These are phyloP conservation scores for Fusarium longipes DNA, from an alignment of 2,329 filamentous ascomycete genomes.

Conservation along the genomic window DNA sequence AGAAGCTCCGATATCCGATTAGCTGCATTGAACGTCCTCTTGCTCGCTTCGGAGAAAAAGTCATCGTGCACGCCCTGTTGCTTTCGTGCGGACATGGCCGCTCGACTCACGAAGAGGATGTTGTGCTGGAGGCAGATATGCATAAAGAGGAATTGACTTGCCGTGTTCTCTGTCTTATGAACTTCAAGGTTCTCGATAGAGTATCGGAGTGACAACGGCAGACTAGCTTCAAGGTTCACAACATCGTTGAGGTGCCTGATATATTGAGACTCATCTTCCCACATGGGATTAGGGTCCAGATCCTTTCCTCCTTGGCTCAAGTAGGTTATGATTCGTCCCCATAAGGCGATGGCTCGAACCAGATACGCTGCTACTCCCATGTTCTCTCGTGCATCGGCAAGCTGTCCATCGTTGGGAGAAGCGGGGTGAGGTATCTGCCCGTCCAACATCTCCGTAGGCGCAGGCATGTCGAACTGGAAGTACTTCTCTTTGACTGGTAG, in stretches of 20 bases:
- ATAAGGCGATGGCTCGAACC: slow-evolving; percentile 84
- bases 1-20: slow-evolving; percentile 88
- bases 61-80: slow-evolving; percentile 78
- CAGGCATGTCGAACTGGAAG: slow-evolving; percentile 91
- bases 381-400: slow-evolving; percentile 77
- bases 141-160: slow-evolving; percentile 91
- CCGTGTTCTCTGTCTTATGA: slow-evolving; percentile 85
- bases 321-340: slow-evolving; percentile 91
- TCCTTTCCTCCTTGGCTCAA: slow-evolving; percentile 91
- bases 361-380: slow-evolving; percentile 96
- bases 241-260: slow-evolving; percentile 75
- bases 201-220: slow-evolving; percentile 80
- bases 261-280: slow-evolving; percentile 84
- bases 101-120: slow-evolving; percentile 88
- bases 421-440: slow-evolving; percentile 74
- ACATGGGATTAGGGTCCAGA: slow-evolving; percentile 79
- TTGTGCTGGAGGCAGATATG: slow-evolving; percentile 93
- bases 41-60: slow-evolving; percentile 80
- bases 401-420: slow-evolving; percentile 70
- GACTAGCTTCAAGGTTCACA: slow-evolving; percentile 73
- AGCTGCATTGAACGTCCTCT: slow-evolving; percentile 83
- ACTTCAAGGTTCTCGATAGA: slow-evolving; percentile 83
- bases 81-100: slow-evolving; percentile 79
- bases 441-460: slow-evolving; percentile 83
- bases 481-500: slow-evolving; percentile 90